phyloP scores from a whole-genome alignment of 169 alveolate genomes.

The Plasmodium yoelii region DNA sequence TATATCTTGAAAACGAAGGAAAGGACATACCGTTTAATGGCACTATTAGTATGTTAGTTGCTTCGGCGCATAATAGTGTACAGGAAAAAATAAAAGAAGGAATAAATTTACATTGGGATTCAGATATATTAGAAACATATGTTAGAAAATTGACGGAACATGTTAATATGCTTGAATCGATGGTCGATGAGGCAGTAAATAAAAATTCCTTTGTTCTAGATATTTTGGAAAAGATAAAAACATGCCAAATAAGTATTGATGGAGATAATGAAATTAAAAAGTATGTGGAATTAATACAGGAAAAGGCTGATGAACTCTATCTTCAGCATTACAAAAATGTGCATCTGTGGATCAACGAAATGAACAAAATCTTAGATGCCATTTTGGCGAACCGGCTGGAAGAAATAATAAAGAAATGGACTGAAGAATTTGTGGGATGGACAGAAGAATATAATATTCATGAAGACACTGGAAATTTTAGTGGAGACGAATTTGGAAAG shows the following conservation, averaged over 20 bases:
- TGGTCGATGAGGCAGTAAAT: conserved; percentile 80
- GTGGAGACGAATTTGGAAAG: neutral
- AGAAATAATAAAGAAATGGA: conserved; percentile 88
- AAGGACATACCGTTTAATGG: conserved; percentile 44
- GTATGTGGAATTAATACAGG: conserved; percentile 83
- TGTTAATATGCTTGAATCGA: conserved; percentile 80
- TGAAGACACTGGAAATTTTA: too few relatives aligned
- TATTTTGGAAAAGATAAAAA: conserved; percentile 52
- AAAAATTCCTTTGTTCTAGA: conserved; percentile 71
- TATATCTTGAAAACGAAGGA: conserved; percentile 67
- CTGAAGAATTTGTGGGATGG: conserved; percentile 87
- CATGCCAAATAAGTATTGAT: conserved; percentile 32
- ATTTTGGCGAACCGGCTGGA: conserved; percentile 86
- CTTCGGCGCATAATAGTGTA: conserved; percentile 65
- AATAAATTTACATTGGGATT: conserved; percentile 79
- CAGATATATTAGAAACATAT: conserved; percentile 79
- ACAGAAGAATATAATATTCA: neutral
- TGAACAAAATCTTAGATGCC: conserved; percentile 87
- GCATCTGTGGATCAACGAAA: conserved; percentile 90
- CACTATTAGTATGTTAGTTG: conserved; percentile 57
- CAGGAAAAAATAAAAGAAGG: conserved; percentile 82
- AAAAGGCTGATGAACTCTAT: conserved; percentile 83
- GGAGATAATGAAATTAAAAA: conserved; percentile 38
- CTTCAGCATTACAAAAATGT: conserved; percentile 89
- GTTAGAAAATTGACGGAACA: conserved; percentile 77